Conservation (phyloP, 768 basidiomycete genomes). For the Sporobolomyces pararoseus region DNA sequence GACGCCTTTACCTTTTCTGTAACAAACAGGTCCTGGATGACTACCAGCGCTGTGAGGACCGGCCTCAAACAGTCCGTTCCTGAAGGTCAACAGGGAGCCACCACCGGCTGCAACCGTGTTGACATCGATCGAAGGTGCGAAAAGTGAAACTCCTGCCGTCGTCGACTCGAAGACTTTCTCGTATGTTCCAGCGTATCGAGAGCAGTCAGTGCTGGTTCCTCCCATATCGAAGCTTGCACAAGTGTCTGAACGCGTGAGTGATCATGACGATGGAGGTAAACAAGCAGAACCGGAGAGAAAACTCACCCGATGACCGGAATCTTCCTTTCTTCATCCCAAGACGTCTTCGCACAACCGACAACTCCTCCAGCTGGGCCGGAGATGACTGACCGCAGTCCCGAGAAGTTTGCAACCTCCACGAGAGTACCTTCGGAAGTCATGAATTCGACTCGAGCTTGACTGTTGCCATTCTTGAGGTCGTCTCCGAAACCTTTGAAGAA, state of each 20-base stretch:
- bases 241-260: background rate
- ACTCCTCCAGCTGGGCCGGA: slow-evolving; percentile 81
- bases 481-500: slow-evolving; percentile 83
- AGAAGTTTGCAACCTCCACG: slow-evolving; percentile 74
- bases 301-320: slow-evolving; percentile 17
- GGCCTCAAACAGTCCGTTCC: slow-evolving; percentile 82
- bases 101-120: slow-evolving; percentile 88
- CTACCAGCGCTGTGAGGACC: slow-evolving; percentile 93
- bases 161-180: slow-evolving; percentile 94
- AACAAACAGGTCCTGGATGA: slow-evolving; percentile 88
- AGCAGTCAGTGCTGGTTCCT: slow-evolving; percentile 92
- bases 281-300: background rate
- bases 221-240: slow-evolving; percentile 70
- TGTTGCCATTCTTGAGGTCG: slow-evolving; percentile 44
- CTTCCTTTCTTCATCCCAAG: slow-evolving; percentile 65
- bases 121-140: slow-evolving; percentile 88
- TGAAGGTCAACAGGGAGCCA: slow-evolving; percentile 80
- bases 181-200: slow-evolving; percentile 82
- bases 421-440: slow-evolving; percentile 93
- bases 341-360: slow-evolving; percentile 84
- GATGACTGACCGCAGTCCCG: slow-evolving; percentile 80
- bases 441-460: slow-evolving; percentile 76
- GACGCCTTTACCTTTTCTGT: slow-evolving; percentile 57
- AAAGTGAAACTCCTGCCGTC: slow-evolving; percentile 87
- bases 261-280: too few relatives aligned